Base-by-base conservation (phyloP, 2,329 filamentous ascomycete genomes). In the Rhynchosporium graminicola region DNA sequence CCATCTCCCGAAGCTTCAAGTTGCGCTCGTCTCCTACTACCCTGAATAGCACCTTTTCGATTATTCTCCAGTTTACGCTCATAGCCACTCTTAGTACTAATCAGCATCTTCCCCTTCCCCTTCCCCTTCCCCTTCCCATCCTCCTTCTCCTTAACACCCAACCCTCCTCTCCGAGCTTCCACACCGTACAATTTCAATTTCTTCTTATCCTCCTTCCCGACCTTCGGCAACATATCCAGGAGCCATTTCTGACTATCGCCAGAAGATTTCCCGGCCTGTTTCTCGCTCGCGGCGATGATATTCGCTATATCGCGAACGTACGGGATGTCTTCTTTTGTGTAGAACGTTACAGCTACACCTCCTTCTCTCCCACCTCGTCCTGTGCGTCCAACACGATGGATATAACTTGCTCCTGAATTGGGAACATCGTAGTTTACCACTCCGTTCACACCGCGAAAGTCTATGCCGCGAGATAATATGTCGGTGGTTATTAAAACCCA, bases 361-460 rank as follows among this genome's bases (percentile, higher is more conserved):
- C 93, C 93, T 71, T 90, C 86, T 29, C 93, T 84, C 0, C 95
- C 95, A 0, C 93, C 95, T 28, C 95, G 84, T 0, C 94, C 95
- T 0, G 95, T 98, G 52, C 95, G 85, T 0, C 95, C 95, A 0
- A 95, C 92, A 10, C 95, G 90, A 77, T 99, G 95, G 6, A 99
- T 90, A 73, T 99, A 99, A 0, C 87, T 87, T 0, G 93, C 94
- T 4, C 90, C 89, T 0, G 90, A 93, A n/a, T 88, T 91, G 0
- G 95, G 95, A 8, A 97, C 92, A 75, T 99, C 95, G 77, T 97
- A 99, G 77, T 98, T 99, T 57, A 99, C 90, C 0, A 99, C 93
- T 51, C 93, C 92, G 72, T 97, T 97, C 66, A 99, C 88, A 56
- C 95, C 95, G 8, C 90, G 87, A 78, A 99, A 97, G 76, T 99